A percentile compares a stretch with the other conserved stretches of the same genome.
Evolutionary conservation across 352 stramenopile species (phyloP).

Genomic region (Globisporangium nagaii): DNA sequence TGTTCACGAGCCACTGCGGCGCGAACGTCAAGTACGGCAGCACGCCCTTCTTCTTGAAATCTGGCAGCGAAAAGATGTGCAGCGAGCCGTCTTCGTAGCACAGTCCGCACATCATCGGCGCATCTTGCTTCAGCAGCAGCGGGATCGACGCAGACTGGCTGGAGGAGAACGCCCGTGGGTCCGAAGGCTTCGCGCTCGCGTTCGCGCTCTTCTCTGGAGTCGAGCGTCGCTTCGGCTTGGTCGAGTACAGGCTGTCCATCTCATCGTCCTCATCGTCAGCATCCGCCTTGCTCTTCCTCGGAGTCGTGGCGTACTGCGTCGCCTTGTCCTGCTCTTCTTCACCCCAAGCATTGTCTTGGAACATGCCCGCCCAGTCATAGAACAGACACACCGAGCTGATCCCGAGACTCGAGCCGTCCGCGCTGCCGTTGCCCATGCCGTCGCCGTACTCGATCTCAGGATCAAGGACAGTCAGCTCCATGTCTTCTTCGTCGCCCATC

Average conservation of each 20-base stretch:
- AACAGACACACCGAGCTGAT: constrained; percentile 79
- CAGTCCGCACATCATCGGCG: constrained; percentile 75
- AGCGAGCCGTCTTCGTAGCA: constrained; percentile 80
- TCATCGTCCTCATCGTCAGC: constrained; percentile 64
- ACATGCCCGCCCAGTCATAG: constrained; percentile 83
- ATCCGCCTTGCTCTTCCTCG: constrained; percentile 14
- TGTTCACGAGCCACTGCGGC: constrained; percentile 72
- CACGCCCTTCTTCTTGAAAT: constrained; percentile 75
- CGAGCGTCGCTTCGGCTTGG: constrained; percentile 25
- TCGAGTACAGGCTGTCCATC: constrained; percentile 65
- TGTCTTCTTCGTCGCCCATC: constrained; percentile 76
- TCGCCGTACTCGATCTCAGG: constrained; percentile 60
- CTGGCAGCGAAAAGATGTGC: constrained; percentile 75
- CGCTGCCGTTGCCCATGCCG: constrained; percentile 26
- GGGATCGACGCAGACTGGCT: constrained; percentile 31
- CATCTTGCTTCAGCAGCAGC: constrained; percentile 43
- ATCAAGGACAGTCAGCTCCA: constrained; percentile 78
- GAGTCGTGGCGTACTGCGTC: constrained; percentile 15
- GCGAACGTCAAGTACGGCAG: constrained; percentile 84
- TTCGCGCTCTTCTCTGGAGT: constrained; percentile 5
- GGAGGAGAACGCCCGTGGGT: background rate
- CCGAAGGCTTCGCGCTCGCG: constrained; percentile 25
- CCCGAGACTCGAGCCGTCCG: constrained; percentile 12
- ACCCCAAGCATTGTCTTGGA: constrained; percentile 51
- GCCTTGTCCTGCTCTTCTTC: constrained; percentile 27